These are phyloP conservation scores for Eimeria tenella DNA, from an alignment of 169 alveolate genomes.

Conservation along the genomic window DNA sequence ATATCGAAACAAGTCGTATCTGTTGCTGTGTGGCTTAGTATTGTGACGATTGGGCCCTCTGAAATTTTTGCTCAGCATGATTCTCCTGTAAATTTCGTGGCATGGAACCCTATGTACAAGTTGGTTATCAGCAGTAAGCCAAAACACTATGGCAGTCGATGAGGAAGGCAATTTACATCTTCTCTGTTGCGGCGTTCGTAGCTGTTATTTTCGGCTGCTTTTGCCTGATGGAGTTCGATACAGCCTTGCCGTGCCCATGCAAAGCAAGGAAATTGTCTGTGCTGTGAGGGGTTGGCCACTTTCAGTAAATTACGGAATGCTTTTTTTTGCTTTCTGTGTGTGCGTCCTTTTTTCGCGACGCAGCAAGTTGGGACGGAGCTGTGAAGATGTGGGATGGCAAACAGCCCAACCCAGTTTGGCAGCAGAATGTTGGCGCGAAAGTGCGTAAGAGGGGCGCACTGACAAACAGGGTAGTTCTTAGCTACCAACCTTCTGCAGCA, in stretches of 20 bases:
- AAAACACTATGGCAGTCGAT: background rate
- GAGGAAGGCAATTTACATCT: background rate
- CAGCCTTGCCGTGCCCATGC: too few species aligned
- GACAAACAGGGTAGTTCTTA: too few species aligned
- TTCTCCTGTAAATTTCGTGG: constrained; percentile 75
- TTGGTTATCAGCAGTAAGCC: constrained; percentile 63
- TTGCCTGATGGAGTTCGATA: too few species aligned
- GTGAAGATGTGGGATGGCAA: constrained; percentile 81
- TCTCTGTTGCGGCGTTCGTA: background rate
- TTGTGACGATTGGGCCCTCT: background rate
- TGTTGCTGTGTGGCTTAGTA: background rate
- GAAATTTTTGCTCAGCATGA: constrained; percentile 71
- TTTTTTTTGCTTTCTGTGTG: too few species aligned
- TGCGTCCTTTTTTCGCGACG: background rate
- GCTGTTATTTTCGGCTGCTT: too few species aligned
- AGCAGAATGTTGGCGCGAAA: constrained; percentile 76
- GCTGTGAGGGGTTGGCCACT: too few species aligned
- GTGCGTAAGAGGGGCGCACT: constrained; percentile 1
- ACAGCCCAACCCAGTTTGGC: constrained; percentile 79
- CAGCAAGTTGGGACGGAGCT: constrained; percentile 81
- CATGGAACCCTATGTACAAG: constrained; percentile 74
- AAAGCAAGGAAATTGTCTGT: too few species aligned
- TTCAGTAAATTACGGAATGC: too few species aligned
- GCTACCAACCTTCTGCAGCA: too few species aligned
- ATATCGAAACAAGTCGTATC: too few species aligned